Evolutionary conservation across 2,329 filamentous ascomycete genomes (phyloP), one percentile per base, ranked within the genome.

Genomic region (Trichoderma oligosporum): DNA sequence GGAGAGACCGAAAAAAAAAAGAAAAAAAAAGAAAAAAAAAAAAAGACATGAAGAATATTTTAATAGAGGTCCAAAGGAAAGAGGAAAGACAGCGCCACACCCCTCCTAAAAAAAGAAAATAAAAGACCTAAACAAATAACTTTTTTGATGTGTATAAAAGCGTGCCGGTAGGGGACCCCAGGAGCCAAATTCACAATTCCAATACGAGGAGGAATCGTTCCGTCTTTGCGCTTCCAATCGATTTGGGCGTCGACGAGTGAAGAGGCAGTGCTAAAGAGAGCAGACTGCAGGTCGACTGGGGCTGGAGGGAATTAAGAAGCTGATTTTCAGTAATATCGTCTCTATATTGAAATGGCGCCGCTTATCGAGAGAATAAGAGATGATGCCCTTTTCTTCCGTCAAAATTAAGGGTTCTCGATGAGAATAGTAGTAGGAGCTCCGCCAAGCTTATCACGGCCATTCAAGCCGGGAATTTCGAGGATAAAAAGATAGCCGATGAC

Each of bases 401-500:
- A 27, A 35, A n/a, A 46, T 44, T 39, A 77, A 57, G 72, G 70
- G 58, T 78, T 72, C 63, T 83, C 86, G 61, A 99, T 82, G 35
- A 99, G 83, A 41, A 93, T 96, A 71, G 88, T 83, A 52, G 92
- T 87, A 9, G 91, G 91, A 46, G 75, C 73, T 56, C 86, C 87
- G 65, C 87, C 84, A 65, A 99, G 87, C 82, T 96, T 94, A 62
- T 91, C 87, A 66, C 91, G 85, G 65, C 94, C 94, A 71, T 96
- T 90, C 65, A 99, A 84, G 75, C 94, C 93, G 66, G 91, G 87
- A 63, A 99, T 87, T 75, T 97, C 93, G 71, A 97, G 88, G 68
- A 99, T 89, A 79, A 99, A 99, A 62, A 97, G 78, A 76, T 89
- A 97, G 66, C 91, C 93, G 59, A 96, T 75, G 45, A 97, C 79